Conservation (phyloP, 2,329 filamentous ascomycete genomes). For the Grosmannia huntii region DNA sequence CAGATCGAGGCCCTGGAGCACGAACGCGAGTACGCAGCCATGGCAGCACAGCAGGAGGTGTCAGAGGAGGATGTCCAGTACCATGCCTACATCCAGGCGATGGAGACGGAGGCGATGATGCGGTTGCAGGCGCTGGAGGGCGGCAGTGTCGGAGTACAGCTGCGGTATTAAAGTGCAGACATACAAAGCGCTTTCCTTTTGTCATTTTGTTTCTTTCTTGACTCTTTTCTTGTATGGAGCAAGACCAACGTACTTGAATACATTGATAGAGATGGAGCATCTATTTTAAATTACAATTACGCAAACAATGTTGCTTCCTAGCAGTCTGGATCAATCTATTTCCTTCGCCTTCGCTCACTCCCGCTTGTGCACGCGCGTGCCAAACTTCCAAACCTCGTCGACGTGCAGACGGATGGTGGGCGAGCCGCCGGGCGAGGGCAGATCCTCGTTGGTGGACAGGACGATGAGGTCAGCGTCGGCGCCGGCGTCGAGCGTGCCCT, state of each 20-base stretch:
- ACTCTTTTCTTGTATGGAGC: not conserved
- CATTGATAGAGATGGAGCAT: not conserved
- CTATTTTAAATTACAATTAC: no score
- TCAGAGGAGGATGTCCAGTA: slow-evolving; percentile 13
- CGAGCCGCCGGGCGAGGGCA: slow-evolving; percentile 5
- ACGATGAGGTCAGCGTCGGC: slow-evolving; percentile 60
- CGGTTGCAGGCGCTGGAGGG: slow-evolving; percentile 13
- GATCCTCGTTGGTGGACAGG: slow-evolving; percentile 37
- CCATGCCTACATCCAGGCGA: slow-evolving; percentile 15
- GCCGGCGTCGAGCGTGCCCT: slow-evolving; percentile 51
- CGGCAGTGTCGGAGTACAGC: slow-evolving; percentile 8
- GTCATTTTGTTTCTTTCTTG: not conserved
- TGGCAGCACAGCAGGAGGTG: slow-evolving; percentile 9
- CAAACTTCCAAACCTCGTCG: slow-evolving; percentile 76
- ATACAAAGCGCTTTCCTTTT: slow-evolving; percentile 4
- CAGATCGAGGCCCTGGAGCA: slow-evolving; percentile 21
- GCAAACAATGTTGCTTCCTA: no score
- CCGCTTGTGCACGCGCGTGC: slow-evolving; percentile 31
- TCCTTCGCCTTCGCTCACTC: not conserved
- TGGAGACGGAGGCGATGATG: slow-evolving; percentile 14
- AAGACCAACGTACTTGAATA: not conserved
- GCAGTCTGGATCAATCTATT: no score
- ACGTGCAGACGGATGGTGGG: slow-evolving; percentile 37
- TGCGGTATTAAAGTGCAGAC: slow-evolving; percentile 4
- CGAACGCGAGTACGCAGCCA: slow-evolving; percentile 17